Evolutionary conservation across 768 basidiomycete species (phyloP), one percentile per base, ranked within the genome.

Genomic region (Tubosaeta sp.): DNA sequence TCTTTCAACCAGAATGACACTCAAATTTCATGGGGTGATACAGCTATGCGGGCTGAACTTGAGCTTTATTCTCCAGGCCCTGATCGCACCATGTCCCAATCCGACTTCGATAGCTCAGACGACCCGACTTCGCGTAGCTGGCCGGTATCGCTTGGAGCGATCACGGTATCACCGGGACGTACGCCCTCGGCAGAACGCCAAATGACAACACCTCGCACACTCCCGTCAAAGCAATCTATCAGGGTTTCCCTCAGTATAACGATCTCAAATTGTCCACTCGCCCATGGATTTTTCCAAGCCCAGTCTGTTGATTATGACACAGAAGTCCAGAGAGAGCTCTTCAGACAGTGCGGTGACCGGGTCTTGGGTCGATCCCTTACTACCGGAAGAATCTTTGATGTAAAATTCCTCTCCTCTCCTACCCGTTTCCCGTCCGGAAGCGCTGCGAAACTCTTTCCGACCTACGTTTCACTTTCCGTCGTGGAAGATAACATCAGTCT

Each of bases 361-460:
- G 21, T 54, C 16, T n/a, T 64, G 14, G 38, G 27, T 35, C 50
- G 10, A 40, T 61, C 50, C 30, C 56, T 64, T 16, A 10, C 30
- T 9, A 61, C 59, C 6, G 61, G 61, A 41, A 58, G 41, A 36
- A 36, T 51, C 13, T 53, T 48, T n/a, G 62, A 61, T 24, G 49
- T 61, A n/a, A 61, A 50, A 14, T 62, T 62, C 48, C 13, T 64
- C 45, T 19, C 62, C 25, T 21, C 2, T 22, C 38, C 51, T 51
- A 30, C 42, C 5, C 46, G 45, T 8, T 21, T 38, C 43, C 8
- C 43, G n/a, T 45, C 48, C n/a, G 52, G 40, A 10, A 18, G 21
- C 21, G 21, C 38, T 1, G 35, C 30, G 19, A 29, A 32, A 6
- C 25, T 32, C 16, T 38, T 52, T 10, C 49, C 53, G 21, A 61